Evolutionary conservation across 257 asterid species (phyloP), one percentile per base, ranked within the genome.

Genomic region (Nyctanthes arbortristis): DNA sequence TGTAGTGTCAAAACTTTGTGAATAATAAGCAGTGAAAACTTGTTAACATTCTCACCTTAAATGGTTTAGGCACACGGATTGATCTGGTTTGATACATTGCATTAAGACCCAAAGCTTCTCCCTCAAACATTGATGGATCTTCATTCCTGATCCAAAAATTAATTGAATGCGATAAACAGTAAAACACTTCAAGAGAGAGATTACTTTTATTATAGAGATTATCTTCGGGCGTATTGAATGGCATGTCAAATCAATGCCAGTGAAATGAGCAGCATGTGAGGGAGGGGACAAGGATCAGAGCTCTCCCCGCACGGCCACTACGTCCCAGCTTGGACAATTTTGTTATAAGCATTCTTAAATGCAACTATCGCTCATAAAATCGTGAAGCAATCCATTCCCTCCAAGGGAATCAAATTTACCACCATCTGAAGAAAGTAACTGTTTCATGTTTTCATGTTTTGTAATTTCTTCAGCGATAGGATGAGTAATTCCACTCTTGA

Each of bases 51-150:
- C 72, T 71, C 60, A 85, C 99, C 88, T 91, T 87, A 63, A 62
- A 93, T 39, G 97, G 96, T 76, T 89, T 86, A 45, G 97, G 99
- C 39, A 90, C 95, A 57, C 96, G 96, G 58, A 93, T 83, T 31
- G 97, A 72, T 67, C 76, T 68, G 39, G 96, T 93, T 71, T 91
- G 90, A 68, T 85, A 86, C 99, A 93, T 93, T 65, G 97, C 94
- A 49, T 74, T 81, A 72, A 93, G 89, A 35, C 99, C 97, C 80
- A 89, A 75, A 65, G 87, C 97, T 87, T 93, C 99, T 62, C 97
- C 98, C 73, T 91, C 96, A 57, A 93, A 93, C 97, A 93, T 93
- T 32, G 90, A 85, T 36, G 91, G 89, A 43, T 88, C 97, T 49
- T 89, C 80, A 74, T 89, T 83, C 88, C 98, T 91, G 86, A 35